Evolutionary conservation across 352 stramenopile genomes (phyloP).

Genomic region (Peronospora destructor): DNA sequence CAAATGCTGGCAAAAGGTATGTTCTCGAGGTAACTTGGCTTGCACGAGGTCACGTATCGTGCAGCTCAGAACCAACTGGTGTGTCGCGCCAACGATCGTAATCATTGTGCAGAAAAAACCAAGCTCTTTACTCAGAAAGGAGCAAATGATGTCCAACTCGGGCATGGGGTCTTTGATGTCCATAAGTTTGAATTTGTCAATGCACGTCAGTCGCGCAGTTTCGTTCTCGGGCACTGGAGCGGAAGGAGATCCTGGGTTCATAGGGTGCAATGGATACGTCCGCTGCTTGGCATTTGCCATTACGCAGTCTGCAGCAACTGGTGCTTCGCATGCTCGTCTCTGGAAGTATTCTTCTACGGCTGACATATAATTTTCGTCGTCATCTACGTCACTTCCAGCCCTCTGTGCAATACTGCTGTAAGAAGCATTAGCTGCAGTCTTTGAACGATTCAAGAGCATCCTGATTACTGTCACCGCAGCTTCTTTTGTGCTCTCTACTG

Average conservation of each 20-base stretch:
- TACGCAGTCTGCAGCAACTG: conserved; percentile 24
- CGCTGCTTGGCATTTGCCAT: conserved; percentile 36
- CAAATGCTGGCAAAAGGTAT: conserved; percentile 57
- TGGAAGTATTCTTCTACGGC: conserved; percentile 32
- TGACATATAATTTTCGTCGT: conserved; percentile 26
- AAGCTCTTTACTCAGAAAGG: conserved; percentile 41
- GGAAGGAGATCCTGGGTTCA: conserved; percentile 15
- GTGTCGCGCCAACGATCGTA: conserved; percentile 45
- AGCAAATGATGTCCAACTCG: conserved; percentile 57
- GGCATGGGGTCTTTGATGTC: conserved; percentile 31
- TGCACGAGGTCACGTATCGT: conserved; percentile 32
- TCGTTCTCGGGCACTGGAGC: conserved; percentile 41
- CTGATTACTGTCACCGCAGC: conserved; percentile 34
- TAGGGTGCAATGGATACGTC: conserved; percentile 32
- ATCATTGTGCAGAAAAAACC: conserved; percentile 48
- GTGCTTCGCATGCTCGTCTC: conserved; percentile 18
- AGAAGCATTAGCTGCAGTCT: not conserved
- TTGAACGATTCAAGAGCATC: conserved; percentile 21
- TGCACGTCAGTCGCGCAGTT: conserved; percentile 27
- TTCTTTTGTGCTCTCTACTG: conserved; percentile 20
- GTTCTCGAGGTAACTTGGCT: conserved; percentile 33
- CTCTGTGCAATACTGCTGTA: conserved; percentile 10
- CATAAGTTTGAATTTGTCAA: conserved; percentile 37
- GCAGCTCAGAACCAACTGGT: conserved; percentile 41
- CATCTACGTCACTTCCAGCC: conserved; percentile 1